phyloP scores from a whole-genome alignment of 768 basidiomycete genomes.

The Paxillus rubicundulus region DNA sequence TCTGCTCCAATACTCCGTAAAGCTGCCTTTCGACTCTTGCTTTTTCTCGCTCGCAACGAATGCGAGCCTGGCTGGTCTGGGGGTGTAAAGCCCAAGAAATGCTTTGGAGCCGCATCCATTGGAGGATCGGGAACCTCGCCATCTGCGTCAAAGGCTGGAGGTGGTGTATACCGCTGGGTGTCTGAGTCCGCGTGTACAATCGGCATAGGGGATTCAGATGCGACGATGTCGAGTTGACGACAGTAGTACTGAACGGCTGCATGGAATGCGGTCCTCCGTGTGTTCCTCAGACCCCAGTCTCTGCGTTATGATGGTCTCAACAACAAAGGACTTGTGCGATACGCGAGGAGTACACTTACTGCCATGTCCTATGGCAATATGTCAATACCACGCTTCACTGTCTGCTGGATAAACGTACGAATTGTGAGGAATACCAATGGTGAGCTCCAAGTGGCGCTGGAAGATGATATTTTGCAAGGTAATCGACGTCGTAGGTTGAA shows the following conservation, averaged over 20 bases:
- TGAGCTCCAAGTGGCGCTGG: slow-evolving; percentile 65
- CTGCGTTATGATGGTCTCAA: slow-evolving; percentile 11
- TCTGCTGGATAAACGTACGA: slow-evolving; percentile 31
- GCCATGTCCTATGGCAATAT: slow-evolving; percentile 29
- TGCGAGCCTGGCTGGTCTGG: slow-evolving; percentile 17
- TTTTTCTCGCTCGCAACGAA: slow-evolving; percentile 29
- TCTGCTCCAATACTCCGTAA: slow-evolving; percentile 31
- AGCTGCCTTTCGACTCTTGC: slow-evolving; percentile 34
- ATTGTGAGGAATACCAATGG: slow-evolving; percentile 61
- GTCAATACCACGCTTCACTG: slow-evolving; percentile 3
- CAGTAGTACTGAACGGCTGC: slow-evolving; percentile 75
- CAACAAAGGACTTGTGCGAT: background rate
- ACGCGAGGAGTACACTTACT: slow-evolving; percentile 22
- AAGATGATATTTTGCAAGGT: slow-evolving; percentile 61
- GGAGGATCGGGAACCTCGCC: slow-evolving; percentile 49
- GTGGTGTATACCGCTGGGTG: slow-evolving; percentile 7
- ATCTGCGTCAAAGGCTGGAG: slow-evolving; percentile 20
- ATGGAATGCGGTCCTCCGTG: slow-evolving; percentile 74
- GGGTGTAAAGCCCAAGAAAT: slow-evolving; percentile 30
- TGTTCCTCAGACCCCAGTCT: slow-evolving; percentile 61
- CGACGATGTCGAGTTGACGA: slow-evolving; percentile 63
- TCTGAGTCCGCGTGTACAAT: slow-evolving; percentile 43
- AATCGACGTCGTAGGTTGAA: slow-evolving; percentile 62
- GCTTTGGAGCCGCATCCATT: slow-evolving; percentile 33
- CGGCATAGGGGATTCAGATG: slow-evolving; percentile 59